A percentile compares a stretch with the other conserved stretches of the same genome.
Evolutionary conservation across 257 asterid species (phyloP).

Genomic region (Nicotiana attenuata): DNA sequence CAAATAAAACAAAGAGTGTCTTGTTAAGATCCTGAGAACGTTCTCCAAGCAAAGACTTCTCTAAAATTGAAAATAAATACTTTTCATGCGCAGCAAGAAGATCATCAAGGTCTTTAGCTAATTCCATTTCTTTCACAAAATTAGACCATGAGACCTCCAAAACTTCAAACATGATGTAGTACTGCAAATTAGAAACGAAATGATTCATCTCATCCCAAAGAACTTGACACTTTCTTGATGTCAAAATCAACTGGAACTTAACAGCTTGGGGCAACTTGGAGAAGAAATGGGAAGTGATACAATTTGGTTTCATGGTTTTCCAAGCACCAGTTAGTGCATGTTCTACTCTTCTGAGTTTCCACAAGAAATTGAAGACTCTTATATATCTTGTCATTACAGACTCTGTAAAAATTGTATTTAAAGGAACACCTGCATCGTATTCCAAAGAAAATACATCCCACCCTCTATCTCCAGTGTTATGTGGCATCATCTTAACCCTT

Average conservation of each 20-base stretch:
- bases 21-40: constrained; percentile 69
- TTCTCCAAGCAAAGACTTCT: constrained; percentile 96
- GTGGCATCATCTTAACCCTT: constrained; percentile 97
- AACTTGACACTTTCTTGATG: constrained; percentile 95
- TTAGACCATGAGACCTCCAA: constrained; percentile 95
- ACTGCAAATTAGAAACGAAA: constrained; percentile 91
- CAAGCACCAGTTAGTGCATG: constrained; percentile 91
- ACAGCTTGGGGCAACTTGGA: constrained; percentile 69
- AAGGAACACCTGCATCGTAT: constrained; percentile 85
- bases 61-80: constrained; percentile 75
- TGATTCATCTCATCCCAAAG: constrained; percentile 99
- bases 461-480: constrained; percentile 89
- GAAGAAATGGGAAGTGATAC: constrained; percentile 74
- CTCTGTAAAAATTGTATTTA: constrained; percentile 85
- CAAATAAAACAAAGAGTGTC: constrained; percentile 71
- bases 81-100: constrained; percentile 87
- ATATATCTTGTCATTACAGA: constrained; percentile 87
- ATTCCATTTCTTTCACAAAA: constrained; percentile 80
- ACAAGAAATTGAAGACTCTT: constrained; percentile 83
- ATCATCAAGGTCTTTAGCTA: constrained; percentile 91
- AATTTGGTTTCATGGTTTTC: constrained; percentile 97
- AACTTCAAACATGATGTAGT: constrained; percentile 96
- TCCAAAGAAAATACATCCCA: constrained; percentile 99
- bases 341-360: constrained; percentile 97
- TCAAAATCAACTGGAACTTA: constrained; percentile 67